Evolutionary conservation across 2,329 filamentous ascomycete species (phyloP), one percentile per base, ranked within the genome.

Genomic region (Magnaporthiopsis rhizophila): DNA sequence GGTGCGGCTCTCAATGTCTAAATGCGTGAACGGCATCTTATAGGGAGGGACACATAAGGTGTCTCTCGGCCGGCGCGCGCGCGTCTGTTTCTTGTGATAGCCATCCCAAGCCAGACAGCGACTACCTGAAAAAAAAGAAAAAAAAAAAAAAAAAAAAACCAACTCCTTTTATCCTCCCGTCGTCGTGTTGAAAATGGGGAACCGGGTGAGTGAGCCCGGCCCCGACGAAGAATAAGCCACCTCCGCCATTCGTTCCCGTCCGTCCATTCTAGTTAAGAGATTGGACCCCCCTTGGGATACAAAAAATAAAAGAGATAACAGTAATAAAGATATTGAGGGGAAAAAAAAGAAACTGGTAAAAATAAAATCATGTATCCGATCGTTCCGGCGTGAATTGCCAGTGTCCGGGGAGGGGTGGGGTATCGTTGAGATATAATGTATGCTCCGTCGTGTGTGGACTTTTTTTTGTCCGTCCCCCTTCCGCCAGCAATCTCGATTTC

Each of bases 341-440:
- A 38, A 18, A 58, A 26, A 18, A n/a, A 28, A 18, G 30, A 58
- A 26, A 58, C 24, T 1, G 2, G 26, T 45, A 18, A 53, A 3
- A 53, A 53, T 58, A 13, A 58, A 5, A 24, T 28, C 12, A 24
- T 18, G 12, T 26, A 58, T 24, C 30, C n/a, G 26, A 58, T 32
- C 57, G 57, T 30, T 7, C 57, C 57, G 26, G 57, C 57, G 18
- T 18, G 18, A 26, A 58, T 30, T 58, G 18, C n/a, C 45, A 21
- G 45, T 61, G 59, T 56, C 60, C 60, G 38, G 58, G 38, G 58
- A 24, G 34, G 30, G 53, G 61, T 32, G 61, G 61, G 61, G 61
- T 62, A 62, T 62, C 61, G 61, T 62, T 62, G 61, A 62, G 61
- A 62, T 62, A 62, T 62, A 32, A 62, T 62, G 61, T 32, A 63